Conservation (phyloP, 78 protist species). For the Pigoraptor vietnamica region DNA sequence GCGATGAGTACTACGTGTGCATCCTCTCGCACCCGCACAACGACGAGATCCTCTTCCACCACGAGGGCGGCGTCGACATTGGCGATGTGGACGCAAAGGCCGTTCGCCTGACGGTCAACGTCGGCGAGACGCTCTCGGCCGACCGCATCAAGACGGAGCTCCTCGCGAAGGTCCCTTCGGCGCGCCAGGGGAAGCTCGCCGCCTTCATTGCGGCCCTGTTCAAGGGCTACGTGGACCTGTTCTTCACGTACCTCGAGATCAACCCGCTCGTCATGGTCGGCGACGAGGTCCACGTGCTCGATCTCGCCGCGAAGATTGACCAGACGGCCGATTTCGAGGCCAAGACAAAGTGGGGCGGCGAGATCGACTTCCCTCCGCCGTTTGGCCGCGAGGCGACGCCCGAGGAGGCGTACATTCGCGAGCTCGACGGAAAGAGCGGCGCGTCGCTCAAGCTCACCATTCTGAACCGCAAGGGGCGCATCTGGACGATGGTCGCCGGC, state of each 20-base stretch:
- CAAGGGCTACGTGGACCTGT: constrained; percentile 25
- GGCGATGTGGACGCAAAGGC: constrained; percentile 50
- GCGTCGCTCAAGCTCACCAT: constrained; percentile 88
- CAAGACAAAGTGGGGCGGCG: constrained; percentile 22
- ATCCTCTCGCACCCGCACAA: constrained; percentile 43
- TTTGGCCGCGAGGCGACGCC: constrained; percentile 53
- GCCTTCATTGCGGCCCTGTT: constrained; percentile 12
- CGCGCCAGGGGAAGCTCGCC: constrained; percentile 9
- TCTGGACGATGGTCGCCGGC: constrained; percentile 97
- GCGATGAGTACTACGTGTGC: constrained; percentile 62
- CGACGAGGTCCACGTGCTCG: constrained; percentile 30
- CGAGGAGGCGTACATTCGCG: constrained; percentile 67
- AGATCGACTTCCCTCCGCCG: constrained; percentile 60
- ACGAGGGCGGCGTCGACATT: constrained; percentile 75
- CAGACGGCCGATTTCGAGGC: constrained; percentile 50
- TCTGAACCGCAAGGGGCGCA: constrained; percentile 76
- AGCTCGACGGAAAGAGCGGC: constrained; percentile 83
- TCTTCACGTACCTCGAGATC: constrained; percentile 67
- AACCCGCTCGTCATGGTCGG: constrained; percentile 58
- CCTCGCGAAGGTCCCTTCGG: constrained; percentile 3
- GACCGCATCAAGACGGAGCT: not conserved
- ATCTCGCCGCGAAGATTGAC: constrained; percentile 68
- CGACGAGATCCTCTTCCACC: constrained; percentile 44
- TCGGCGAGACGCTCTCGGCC: not conserved
- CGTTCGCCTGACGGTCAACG: not conserved